Evolutionary conservation across 306 rosid species (phyloP), one percentile per base, ranked within the genome.

Genomic region (Mimosa bimucronata): DNA sequence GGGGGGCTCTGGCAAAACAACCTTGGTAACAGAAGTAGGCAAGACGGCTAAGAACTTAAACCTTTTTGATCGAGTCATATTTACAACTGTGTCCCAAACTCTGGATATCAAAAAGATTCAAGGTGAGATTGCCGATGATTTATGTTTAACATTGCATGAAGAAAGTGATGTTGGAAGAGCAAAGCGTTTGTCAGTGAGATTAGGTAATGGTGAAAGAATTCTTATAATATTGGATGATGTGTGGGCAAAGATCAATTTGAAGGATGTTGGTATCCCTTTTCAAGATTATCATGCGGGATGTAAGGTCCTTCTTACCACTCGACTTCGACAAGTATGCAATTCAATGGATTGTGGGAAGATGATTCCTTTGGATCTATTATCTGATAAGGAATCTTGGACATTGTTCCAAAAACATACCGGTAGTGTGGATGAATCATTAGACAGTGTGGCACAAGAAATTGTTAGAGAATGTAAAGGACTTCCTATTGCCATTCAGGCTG

Each of bases 391-490:
- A 16, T 23, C 73, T 3, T 37, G 42, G 83, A 1, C 3, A 9
- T 25, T 80, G 73, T 38, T 62, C 42, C 74, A 34, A 10, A 80
- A 62, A 2, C 62, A 29, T 45, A 72, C 72, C 2, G 2, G 23
- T 5, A 28, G 15, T 16, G 60, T 1, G 0, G 30, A 61, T 11
- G 18, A 50, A 12, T 18, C 66, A 18, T 28, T 62, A 28, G 7
- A 9, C 6, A 26, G 0, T 5, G 45, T 76, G 45, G 71, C 72
- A 44, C 72, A 4, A 2, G 45, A 1, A 29, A 14, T 76, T 11
- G 81, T 10, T 9, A 16, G 31, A 26, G 74, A 48, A 77, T 77
- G 80, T 23, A 77, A 62, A 62, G 62, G 79, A 2, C 62, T 76
- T 6, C 62, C 72, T 14, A 29, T 76, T 44, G 79, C 46, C 11